A percentile compares a stretch with the other conserved stretches of the same genome.
Evolutionary conservation across 1,284 basidiomycete genomes (phyloP).

Genomic region (Fistulina hepatica): DNA sequence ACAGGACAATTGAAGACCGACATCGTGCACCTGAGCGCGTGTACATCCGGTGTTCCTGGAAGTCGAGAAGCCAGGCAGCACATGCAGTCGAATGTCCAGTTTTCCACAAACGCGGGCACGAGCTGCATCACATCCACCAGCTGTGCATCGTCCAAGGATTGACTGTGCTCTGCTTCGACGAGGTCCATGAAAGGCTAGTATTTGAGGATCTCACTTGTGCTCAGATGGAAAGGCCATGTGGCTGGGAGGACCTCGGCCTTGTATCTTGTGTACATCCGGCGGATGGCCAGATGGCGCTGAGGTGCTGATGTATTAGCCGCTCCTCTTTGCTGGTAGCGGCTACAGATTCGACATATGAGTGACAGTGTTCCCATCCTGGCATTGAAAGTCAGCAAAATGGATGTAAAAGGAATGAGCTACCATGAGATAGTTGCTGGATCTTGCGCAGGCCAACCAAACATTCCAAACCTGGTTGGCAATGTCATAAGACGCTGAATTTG

Average conservation of each 20-base stretch:
- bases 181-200: background rate
- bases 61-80: background rate
- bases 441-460: too few species aligned
- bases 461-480: constrained; percentile 96
- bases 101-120: background rate
- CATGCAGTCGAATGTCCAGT: constrained; percentile 1
- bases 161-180: background rate
- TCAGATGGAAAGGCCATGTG: background rate
- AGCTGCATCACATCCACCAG: background rate
- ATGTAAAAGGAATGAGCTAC: too few species aligned
- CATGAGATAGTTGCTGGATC: too few species aligned
- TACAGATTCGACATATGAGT: background rate
- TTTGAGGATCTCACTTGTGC: background rate
- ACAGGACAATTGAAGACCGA: background rate
- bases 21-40: too few species aligned
- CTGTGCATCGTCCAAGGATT: too few species aligned
- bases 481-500: constrained; percentile 84
- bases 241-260: background rate
- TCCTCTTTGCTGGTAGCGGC: background rate
- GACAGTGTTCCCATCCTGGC: too few species aligned
- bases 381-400: too few species aligned
- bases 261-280: background rate
- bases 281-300: background rate
- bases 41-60: too few species aligned
- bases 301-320: background rate